Evolutionary conservation across 2,329 filamentous ascomycete species (phyloP), one percentile per base, ranked within the genome.

Genomic region (Tolypocladium tropicale): DNA sequence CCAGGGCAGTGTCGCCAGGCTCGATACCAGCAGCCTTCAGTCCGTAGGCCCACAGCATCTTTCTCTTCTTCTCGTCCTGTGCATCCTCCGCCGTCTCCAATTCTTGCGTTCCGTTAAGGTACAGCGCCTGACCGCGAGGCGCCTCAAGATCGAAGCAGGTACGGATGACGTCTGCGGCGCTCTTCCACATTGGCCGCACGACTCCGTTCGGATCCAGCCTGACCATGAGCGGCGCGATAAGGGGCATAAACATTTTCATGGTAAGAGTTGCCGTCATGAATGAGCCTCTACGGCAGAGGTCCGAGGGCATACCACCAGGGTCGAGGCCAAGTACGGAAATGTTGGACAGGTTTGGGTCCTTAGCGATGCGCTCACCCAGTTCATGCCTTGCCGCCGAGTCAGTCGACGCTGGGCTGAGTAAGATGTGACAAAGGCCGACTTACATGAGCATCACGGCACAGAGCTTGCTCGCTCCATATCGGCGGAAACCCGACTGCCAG

Each of bases 391-490:
- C 6, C 16, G 2, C 48, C 25, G 32, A 37, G 54, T 64, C 25
- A 65, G 59, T 23, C 25, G n/a, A 18, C 41, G 23, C n/a, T 16
- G 12, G 16, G 34, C 12, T 14, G 32, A 11, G 1, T 1, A 54
- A 36, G 25, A 46, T 21, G n/a, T 34, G 37, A 10, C 11, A 21
- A 30, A n/a, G 33, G 14, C 14, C 6, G 12, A 59, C 64, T 61
- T 58, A 68, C 63, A 64, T 60, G 61, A 74, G 64, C 68, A 73
- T 72, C 12, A 74, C 61, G 21, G 58, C 62, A 58, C 66, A 74
- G 9, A 74, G 64, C 57, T 73, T 74, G 37, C 67, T 65, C n/a
- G 70, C 72, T 10, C 70, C 72, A 53, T 74, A 74, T 32, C 72
- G 66, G 23, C 70, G 65, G 55, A 60, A 67, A 11, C 70, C 71